A percentile compares a stretch with the other conserved stretches of the same genome.
Conservation (phyloP, 2,329 filamentous ascomycete species). For the Pochonia chlamydosporia region DNA sequence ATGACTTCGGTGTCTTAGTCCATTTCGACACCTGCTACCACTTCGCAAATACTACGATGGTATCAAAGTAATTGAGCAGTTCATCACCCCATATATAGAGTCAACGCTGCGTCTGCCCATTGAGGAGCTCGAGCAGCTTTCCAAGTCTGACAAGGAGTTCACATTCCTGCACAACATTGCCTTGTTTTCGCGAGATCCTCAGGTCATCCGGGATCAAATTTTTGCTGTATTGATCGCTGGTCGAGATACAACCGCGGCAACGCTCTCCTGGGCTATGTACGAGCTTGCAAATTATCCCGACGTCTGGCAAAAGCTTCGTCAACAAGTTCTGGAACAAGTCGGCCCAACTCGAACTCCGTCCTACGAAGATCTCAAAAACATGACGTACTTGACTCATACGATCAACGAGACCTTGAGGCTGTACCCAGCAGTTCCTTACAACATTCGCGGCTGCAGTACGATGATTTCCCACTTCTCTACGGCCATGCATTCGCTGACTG, state of each 20-base stretch:
- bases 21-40: conserved; percentile 58
- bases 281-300: conserved; percentile 70
- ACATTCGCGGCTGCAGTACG: conserved; percentile 47
- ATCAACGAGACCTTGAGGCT: conserved; percentile 74
- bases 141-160: conserved; percentile 66
- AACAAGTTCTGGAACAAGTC: conserved; percentile 63
- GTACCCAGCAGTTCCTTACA: conserved; percentile 75
- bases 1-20: conserved; percentile 37
- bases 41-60: conserved; percentile 56
- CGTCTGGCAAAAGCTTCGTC: conserved; percentile 62
- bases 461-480: background rate
- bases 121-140: conserved; percentile 62
- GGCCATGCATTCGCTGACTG: background rate
- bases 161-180: conserved; percentile 86
- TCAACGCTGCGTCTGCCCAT: conserved; percentile 61
- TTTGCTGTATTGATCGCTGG: conserved; percentile 79
- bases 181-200: conserved; percentile 65
- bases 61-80: conserved; percentile 65
- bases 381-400: conserved; percentile 72
- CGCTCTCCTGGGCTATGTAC: conserved; percentile 76
- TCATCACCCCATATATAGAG: conserved; percentile 75
- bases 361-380: conserved; percentile 77
- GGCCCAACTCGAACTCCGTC: conserved; percentile 59
- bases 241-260: conserved; percentile 79
- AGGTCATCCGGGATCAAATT: conserved; percentile 77